These are phyloP conservation scores for Blastobotrys proliferans DNA, from an alignment of 1,139 yeast genomes.

Conservation along the genomic window DNA sequence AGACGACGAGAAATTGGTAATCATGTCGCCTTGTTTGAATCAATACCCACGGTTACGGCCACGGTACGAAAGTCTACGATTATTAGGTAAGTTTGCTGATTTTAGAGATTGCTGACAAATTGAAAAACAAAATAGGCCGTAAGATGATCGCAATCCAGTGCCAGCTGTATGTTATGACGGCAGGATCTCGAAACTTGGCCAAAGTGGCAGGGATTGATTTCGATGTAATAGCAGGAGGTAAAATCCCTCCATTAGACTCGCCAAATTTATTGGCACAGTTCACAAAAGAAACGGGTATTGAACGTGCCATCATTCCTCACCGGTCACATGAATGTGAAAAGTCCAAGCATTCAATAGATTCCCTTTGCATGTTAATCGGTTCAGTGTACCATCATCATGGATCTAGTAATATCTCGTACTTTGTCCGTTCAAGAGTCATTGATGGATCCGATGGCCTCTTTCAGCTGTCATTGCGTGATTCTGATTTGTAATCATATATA, in stretches of 20 bases:
- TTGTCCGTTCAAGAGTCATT: slow-evolving; percentile 6
- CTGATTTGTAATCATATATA: neutral
- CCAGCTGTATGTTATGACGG: slow-evolving; percentile 7
- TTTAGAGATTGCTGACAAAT: neutral
- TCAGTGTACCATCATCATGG: slow-evolving; percentile 12
- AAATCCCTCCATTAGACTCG: neutral
- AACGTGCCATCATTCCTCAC: neutral
- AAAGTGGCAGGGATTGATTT: slow-evolving; percentile 7
- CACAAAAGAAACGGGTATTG: neutral
- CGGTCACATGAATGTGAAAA: neutral
- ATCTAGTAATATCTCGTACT: neutral
- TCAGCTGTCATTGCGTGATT: slow-evolving; percentile 3
- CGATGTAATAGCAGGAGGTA: neutral
- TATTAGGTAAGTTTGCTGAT: neutral
- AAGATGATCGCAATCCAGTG: slow-evolving; percentile 5
- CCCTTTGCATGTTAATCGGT: slow-evolving; percentile 10
- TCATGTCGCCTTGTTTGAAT: slow-evolving; percentile 4
- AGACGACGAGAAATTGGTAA: neutral
- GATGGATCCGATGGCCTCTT: slow-evolving; percentile 11
- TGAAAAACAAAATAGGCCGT: slow-evolving; percentile 7
- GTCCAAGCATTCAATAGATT: neutral
- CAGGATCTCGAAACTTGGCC: slow-evolving; percentile 1
- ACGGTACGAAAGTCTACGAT: neutral
- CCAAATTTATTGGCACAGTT: neutral
- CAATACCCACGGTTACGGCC: neutral